Evolutionary conservation across 2,329 filamentous ascomycete species (phyloP).

Genomic region (Lithohypha guttulata): DNA sequence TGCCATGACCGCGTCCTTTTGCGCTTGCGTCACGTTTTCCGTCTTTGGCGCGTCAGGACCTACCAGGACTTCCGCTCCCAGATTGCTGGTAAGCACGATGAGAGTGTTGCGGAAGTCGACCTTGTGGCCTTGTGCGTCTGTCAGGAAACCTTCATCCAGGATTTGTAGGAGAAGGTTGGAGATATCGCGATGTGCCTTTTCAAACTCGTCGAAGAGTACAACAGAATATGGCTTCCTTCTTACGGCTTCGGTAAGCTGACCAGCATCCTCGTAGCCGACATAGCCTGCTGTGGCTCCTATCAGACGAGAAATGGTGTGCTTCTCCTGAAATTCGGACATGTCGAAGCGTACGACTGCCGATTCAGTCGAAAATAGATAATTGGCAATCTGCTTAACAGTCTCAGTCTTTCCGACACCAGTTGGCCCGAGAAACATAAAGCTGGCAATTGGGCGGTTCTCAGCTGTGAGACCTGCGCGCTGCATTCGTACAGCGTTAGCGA

Average conservation of each 20-base stretch:
- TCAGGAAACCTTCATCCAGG: conserved; percentile 90
- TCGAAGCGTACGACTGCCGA: conserved; percentile 87
- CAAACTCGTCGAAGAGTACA: conserved; percentile 91
- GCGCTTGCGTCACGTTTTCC: conserved; percentile 60
- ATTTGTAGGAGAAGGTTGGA: conserved; percentile 86
- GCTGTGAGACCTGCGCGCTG: conserved; percentile 86
- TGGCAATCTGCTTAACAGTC: conserved; percentile 88
- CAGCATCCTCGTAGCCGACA: conserved; percentile 92
- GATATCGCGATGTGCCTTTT: conserved; percentile 94
- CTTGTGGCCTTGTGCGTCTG: conserved; percentile 89
- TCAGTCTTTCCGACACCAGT: conserved; percentile 97
- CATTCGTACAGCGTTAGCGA: conserved; percentile 85
- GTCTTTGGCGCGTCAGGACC: conserved; percentile 45
- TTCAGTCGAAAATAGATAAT: conserved; percentile 86
- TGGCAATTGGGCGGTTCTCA: conserved; percentile 82
- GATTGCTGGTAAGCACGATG: conserved; percentile 90
- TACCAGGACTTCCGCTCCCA: conserved; percentile 84
- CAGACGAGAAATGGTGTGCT: conserved; percentile 84
- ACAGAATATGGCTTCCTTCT: conserved; percentile 92
- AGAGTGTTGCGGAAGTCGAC: conserved; percentile 95
- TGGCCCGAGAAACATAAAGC: conserved; percentile 95
- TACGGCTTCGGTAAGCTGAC: conserved; percentile 90
- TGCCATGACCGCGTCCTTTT: conserved; percentile 77
- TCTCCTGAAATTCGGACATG: conserved; percentile 97
- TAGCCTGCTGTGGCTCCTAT: conserved; percentile 92